Conservation (phyloP, 257 asterid species). For the Capsicum pubescens region DNA sequence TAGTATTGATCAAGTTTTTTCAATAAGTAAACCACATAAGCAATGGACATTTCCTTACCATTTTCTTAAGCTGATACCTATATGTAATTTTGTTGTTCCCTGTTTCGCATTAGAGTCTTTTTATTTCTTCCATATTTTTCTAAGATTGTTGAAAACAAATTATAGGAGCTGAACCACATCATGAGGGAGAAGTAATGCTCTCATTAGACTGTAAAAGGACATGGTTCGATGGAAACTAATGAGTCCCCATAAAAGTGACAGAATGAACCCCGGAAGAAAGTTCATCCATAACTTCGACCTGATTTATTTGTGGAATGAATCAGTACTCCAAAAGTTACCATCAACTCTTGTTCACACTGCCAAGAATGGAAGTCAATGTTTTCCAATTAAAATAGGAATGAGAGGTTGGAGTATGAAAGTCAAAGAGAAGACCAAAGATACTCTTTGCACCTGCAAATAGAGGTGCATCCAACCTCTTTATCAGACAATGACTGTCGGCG, state of each 20-base stretch:
- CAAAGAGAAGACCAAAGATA: conserved; percentile 22
- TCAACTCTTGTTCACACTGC: background rate
- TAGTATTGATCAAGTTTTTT: background rate
- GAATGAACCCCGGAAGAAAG: background rate
- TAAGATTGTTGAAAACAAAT: conserved; percentile 1
- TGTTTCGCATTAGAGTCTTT: background rate
- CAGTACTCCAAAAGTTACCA: background rate
- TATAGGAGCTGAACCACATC: background rate
- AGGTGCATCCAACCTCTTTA: conserved; percentile 16
- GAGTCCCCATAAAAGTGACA: background rate
- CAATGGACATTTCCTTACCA: background rate
- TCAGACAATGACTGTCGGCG: background rate
- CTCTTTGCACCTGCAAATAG: background rate
- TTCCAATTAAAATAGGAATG: background rate
- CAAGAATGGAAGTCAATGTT: background rate
- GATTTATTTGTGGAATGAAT: background rate
- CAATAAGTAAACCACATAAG: background rate
- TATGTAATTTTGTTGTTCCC: conserved; percentile 1
- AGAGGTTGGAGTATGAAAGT: background rate
- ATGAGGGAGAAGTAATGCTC: background rate
- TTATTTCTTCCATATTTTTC: background rate
- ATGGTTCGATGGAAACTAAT: background rate
- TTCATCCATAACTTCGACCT: background rate
- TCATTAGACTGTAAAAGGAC: conserved; percentile 10
- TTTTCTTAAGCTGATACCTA: background rate